These are phyloP conservation scores for Gossypium schwendimanii DNA, from an alignment of 441 rosid species.

Conservation along the genomic window DNA sequence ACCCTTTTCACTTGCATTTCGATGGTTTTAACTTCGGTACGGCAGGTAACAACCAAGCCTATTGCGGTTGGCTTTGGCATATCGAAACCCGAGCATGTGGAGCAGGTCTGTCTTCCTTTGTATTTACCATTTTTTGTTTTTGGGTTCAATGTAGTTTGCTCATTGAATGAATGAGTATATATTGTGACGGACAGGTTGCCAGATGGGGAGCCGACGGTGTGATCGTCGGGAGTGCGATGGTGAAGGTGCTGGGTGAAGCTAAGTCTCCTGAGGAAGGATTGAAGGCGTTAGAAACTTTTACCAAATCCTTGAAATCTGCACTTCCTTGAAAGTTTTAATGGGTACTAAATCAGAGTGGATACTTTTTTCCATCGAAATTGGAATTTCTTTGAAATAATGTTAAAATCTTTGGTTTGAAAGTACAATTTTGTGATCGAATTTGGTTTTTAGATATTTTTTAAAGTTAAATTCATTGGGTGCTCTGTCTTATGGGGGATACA, in stretches of 20 bases:
- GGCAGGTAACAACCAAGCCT: constrained; percentile 65
- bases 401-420: neutral
- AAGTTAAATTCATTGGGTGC: too few relatives aligned
- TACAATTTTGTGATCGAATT: neutral
- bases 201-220: constrained; percentile 95
- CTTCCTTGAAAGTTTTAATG: constrained; percentile 27
- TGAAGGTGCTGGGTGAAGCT: constrained; percentile 65
- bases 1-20: neutral
- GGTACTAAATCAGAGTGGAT: neutral
- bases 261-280: constrained; percentile 72
- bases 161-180: neutral
- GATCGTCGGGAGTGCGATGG: constrained; percentile 85
- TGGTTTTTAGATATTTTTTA: neutral
- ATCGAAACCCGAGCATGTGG: constrained; percentile 85
- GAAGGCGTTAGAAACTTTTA: constrained; percentile 47
- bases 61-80: constrained; percentile 93
- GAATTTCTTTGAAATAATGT: neutral
- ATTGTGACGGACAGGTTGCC: constrained; percentile 38
- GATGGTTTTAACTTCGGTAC: neutral
- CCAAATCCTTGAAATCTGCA: constrained; percentile 62
- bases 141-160: neutral
- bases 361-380: neutral
- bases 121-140: neutral
- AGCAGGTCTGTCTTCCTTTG: constrained; percentile 44
- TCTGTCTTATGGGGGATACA: too few relatives aligned